A percentile compares a stretch with the other conserved stretches of the same genome.
phyloP scores from a whole-genome alignment of 108 stramenopile genomes.

The Skeletonema grethae region DNA sequence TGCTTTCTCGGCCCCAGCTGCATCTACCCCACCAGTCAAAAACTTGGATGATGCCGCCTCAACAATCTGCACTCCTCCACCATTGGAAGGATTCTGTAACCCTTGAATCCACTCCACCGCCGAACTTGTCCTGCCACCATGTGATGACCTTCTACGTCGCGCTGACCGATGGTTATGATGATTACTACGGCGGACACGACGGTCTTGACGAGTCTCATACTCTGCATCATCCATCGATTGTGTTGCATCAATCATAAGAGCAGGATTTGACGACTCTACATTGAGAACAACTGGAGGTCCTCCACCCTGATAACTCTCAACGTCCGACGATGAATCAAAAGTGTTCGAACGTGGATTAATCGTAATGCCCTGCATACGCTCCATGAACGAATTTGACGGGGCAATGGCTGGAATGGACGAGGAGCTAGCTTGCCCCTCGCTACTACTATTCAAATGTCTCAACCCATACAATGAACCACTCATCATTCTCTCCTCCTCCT shows the following conservation, averaged over 20 bases:
- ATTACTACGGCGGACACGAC: constrained; percentile 3
- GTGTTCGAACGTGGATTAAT: constrained; percentile 11
- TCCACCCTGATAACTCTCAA: not conserved
- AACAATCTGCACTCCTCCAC: constrained; percentile 15
- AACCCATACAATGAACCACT: not conserved
- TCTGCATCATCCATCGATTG: not conserved
- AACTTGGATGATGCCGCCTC: constrained; percentile 52
- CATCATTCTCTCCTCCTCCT: not conserved
- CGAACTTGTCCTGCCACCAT: not conserved
- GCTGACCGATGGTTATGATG: constrained; percentile 5
- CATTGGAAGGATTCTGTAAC: constrained; percentile 15
- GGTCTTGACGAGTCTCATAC: not conserved
- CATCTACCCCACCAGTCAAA: constrained; percentile 16
- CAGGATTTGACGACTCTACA: not conserved
- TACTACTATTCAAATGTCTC: constrained; percentile 1
- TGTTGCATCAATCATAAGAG: not conserved
- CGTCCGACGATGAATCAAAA: constrained; percentile 3
- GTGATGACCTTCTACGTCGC: constrained; percentile 19
- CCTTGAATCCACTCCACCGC: constrained; percentile 43
- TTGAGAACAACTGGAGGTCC: not conserved
- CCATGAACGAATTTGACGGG: constrained; percentile 20
- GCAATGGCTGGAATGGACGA: constrained; percentile 4
- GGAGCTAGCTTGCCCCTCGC: not conserved
- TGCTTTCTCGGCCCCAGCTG: not conserved
- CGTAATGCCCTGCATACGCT: constrained; percentile 19